These are phyloP conservation scores for Stachybotrys echinatus DNA, from an alignment of 2,329 filamentous ascomycete species.

Conservation along the genomic window DNA sequence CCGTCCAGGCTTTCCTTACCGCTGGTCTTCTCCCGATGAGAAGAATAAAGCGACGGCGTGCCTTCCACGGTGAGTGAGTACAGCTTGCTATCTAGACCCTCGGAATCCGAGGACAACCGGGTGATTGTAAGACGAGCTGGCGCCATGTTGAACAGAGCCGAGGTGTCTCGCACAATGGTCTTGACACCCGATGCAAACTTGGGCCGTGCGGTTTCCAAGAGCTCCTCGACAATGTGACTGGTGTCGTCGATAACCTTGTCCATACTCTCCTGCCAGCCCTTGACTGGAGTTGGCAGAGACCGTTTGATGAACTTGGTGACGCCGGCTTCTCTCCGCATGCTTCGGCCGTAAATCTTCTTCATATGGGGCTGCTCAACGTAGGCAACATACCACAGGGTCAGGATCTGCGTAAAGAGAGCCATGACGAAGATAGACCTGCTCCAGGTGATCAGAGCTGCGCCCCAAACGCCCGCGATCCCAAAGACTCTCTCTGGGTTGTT, in stretches of 20 bases:
- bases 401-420: conserved; percentile 76
- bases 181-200: conserved; percentile 83
- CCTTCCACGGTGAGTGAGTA: conserved; percentile 75
- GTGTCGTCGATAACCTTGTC: conserved; percentile 85
- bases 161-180: conserved; percentile 82
- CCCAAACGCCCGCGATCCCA: conserved; percentile 93
- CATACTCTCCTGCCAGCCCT: conserved; percentile 78
- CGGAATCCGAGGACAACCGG: conserved; percentile 71
- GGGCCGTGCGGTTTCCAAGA: conserved; percentile 78
- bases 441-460: conserved; percentile 87
- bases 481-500: conserved; percentile 97
- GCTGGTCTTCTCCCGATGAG: conserved; percentile 54
- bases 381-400: conserved; percentile 84
- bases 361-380: conserved; percentile 95
- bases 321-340: conserved; percentile 79
- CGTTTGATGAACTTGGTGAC: conserved; percentile 87
- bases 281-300: conserved; percentile 76
- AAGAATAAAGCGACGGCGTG: conserved; percentile 45
- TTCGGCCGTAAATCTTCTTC: conserved; percentile 91
- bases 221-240: conserved; percentile 83
- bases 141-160: conserved; percentile 82
- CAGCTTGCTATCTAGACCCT: conserved; percentile 71
- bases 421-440: conserved; percentile 82
- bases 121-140: conserved; percentile 82
- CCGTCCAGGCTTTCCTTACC: conserved; percentile 70